Evolutionary conservation across 2,329 filamentous ascomycete genomes (phyloP).

Genomic region (Escovopsis sp.): DNA sequence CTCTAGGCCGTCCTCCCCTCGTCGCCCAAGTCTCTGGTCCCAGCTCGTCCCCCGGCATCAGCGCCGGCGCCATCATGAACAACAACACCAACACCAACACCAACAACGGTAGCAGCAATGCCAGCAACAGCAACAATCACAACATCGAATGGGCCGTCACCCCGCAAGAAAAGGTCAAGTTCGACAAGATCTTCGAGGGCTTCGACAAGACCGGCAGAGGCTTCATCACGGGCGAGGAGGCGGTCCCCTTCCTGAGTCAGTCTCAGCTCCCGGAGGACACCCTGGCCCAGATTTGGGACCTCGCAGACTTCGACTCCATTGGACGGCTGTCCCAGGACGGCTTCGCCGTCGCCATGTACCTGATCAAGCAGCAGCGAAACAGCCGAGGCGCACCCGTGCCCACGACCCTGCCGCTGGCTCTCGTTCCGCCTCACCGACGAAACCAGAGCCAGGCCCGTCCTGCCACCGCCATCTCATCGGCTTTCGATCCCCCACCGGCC

Average conservation of each 20-base stretch:
- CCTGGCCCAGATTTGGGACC: slow-evolving; percentile 90
- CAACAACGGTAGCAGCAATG: too few species aligned
- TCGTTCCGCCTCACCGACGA: slow-evolving; percentile 79
- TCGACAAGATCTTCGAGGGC: slow-evolving; percentile 71
- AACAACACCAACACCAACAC: too few species aligned
- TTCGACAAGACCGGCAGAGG: slow-evolving; percentile 71
- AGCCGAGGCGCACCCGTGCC: slow-evolving; percentile 52
- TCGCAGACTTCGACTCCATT: slow-evolving; percentile 84
- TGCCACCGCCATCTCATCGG: slow-evolving; percentile 30
- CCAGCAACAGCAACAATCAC: not conserved
- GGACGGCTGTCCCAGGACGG: slow-evolving; percentile 76
- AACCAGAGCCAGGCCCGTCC: slow-evolving; percentile 40
- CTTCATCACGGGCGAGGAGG: slow-evolving; percentile 84
- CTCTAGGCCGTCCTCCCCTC: slow-evolving; percentile 35
- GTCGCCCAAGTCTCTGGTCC: slow-evolving; percentile 18
- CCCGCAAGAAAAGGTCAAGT: slow-evolving; percentile 69
- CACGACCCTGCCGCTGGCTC: slow-evolving; percentile 57
- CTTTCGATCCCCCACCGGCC: slow-evolving; percentile 32
- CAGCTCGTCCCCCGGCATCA: too few species aligned
- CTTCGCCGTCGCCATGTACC: slow-evolving; percentile 93
- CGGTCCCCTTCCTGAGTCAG: slow-evolving; percentile 85
- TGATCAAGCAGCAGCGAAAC: slow-evolving; percentile 79
- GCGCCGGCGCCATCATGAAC: too few species aligned
- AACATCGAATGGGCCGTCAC: slow-evolving; percentile 63
- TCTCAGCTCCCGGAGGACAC: slow-evolving; percentile 78